Conservation (phyloP, 139 green algal genomes). For the Chlorella sp. region DNA sequence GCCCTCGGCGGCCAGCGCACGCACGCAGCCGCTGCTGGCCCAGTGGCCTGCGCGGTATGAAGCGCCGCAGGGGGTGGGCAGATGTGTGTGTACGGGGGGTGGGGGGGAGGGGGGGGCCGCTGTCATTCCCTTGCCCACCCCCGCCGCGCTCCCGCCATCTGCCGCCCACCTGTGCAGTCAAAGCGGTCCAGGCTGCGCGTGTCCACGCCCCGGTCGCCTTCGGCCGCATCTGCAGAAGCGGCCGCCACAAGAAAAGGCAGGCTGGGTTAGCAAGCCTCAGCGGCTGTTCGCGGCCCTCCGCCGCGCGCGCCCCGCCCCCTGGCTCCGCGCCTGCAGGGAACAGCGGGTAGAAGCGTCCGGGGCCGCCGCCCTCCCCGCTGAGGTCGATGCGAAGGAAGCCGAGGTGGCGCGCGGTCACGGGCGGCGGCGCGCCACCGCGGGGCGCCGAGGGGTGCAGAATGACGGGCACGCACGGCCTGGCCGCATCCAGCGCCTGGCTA, state of each 20-base stretch:
- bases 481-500: background rate
- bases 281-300: no score
- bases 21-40: constrained; percentile 25
- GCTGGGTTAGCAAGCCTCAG: no score
- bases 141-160: no score
- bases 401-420: constrained; percentile 16
- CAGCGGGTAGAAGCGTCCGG: constrained; percentile 18
- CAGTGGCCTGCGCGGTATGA: no score
- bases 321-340: constrained; percentile 1
- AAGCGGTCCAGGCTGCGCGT: constrained; percentile 22
- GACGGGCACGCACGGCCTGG: constrained; percentile 2
- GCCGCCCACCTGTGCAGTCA: constrained; percentile 14
- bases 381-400: constrained; percentile 21
- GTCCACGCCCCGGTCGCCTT: constrained; percentile 3
- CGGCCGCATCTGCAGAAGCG: constrained; percentile 15
- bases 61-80: no score
- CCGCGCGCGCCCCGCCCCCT: no score
- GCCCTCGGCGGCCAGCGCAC: constrained; percentile 2
- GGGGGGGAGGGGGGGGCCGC: no score
- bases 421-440: background rate
- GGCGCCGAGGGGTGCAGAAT: constrained; percentile 27
- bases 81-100: no score
- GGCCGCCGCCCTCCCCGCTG: background rate
- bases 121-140: no score
- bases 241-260: no score